Evolutionary conservation across 306 rosid species (phyloP).

Genomic region (Oemleria cerasiformis): DNA sequence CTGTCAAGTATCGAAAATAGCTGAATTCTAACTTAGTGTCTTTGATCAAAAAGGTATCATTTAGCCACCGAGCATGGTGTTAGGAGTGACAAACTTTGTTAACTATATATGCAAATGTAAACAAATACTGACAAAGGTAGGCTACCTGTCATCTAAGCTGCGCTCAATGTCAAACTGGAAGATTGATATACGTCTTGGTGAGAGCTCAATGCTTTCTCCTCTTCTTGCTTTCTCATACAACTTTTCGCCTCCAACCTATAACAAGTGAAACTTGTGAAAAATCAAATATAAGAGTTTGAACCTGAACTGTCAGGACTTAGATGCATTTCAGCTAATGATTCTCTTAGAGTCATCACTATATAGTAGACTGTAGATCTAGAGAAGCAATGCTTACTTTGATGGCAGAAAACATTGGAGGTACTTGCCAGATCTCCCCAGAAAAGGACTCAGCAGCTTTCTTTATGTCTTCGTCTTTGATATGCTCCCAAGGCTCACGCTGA

Average conservation of each 20-base stretch:
- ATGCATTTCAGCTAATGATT: not conserved
- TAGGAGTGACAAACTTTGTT: not conserved
- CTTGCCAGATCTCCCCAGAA: constrained; percentile 97
- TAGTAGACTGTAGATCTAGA: not conserved
- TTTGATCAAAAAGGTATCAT: not conserved
- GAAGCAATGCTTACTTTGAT: constrained; percentile 64
- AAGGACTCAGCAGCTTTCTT: constrained; percentile 68
- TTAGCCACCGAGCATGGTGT: not conserved
- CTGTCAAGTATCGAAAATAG: not conserved
- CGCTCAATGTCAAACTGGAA: constrained; percentile 88
- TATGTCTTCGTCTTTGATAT: constrained; percentile 86
- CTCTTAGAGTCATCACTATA: not conserved
- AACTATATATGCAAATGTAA: not conserved
- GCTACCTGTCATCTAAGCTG: constrained; percentile 85
- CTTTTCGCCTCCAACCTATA: constrained; percentile 92
- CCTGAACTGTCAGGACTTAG: not conserved
- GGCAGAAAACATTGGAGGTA: constrained; percentile 99
- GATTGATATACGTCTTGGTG: constrained; percentile 86
- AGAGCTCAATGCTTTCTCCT: constrained; percentile 93
- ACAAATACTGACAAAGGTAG: not conserved
- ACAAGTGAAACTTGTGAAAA: constrained; percentile 27
- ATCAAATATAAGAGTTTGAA: not conserved
- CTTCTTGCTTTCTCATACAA: constrained; percentile 97
- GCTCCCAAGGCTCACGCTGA: constrained; percentile 99
- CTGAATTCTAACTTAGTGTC: not conserved